Percentiles rank a stretch among this genome's conserved stretches.
phyloP scores from a whole-genome alignment of 2,329 filamentous ascomycete species.

The Nakataea oryzae region DNA sequence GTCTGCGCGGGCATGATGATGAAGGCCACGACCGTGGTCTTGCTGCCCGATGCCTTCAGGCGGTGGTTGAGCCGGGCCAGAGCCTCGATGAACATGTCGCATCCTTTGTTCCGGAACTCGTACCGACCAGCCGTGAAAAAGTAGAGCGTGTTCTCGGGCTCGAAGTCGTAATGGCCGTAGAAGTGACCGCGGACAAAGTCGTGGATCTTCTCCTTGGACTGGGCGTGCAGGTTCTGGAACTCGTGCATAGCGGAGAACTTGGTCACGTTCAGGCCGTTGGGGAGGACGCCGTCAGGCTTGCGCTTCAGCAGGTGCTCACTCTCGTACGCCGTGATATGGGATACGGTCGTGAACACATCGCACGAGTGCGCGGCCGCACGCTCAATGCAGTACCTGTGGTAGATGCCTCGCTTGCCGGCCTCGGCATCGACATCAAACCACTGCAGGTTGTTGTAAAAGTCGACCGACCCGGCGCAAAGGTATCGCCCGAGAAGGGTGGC shows the following conservation, averaged over 20 bases:
- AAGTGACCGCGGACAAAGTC: constrained; percentile 98
- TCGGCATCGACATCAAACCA: constrained; percentile 94
- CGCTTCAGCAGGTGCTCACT: constrained; percentile 95
- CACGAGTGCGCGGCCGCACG: constrained; percentile 82
- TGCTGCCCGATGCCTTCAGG: constrained; percentile 74
- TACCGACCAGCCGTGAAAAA: constrained; percentile 96
- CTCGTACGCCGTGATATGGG: constrained; percentile 96
- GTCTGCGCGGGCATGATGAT: constrained; percentile 99
- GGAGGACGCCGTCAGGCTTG: constrained; percentile 91
- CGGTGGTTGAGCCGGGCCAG: constrained; percentile 89
- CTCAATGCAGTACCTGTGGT: constrained; percentile 97
- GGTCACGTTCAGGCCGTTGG: constrained; percentile 95
- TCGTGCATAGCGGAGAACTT: constrained; percentile 98
- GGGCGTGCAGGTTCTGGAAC: constrained; percentile 95
- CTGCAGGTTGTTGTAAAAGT: constrained; percentile 99
- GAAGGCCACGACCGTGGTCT: constrained; percentile 92
- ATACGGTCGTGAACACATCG: constrained; percentile 98
- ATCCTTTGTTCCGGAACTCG: constrained; percentile 96
- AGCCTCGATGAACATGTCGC: constrained; percentile 99
- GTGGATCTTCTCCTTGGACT: constrained; percentile 95
- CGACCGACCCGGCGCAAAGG: constrained; percentile 91
- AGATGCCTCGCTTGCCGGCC: constrained; percentile 95
- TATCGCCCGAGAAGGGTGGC: constrained; percentile 92
- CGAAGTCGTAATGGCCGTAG: constrained; percentile 96
- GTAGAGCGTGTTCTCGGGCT: constrained; percentile 92